Conservation (phyloP, 345 rosid species). For the Cardamine occulta region DNA sequence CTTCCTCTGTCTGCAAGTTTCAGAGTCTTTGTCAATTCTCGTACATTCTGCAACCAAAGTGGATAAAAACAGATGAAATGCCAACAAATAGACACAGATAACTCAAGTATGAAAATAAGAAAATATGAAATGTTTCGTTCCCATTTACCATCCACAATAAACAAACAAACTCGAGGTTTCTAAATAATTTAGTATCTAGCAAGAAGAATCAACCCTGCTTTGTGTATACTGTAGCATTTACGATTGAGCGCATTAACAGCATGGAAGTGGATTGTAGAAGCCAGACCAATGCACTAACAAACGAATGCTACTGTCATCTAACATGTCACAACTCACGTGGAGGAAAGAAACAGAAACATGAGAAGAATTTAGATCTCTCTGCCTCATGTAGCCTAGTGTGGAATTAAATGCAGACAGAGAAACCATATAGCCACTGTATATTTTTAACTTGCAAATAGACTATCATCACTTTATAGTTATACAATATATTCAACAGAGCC, state of each 20-base stretch:
- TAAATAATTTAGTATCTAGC: neutral
- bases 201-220: neutral
- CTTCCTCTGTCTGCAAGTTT: conserved; percentile 32
- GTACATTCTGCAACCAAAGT: conserved; percentile 36
- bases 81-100: neutral
- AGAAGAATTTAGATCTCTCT: neutral
- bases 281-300: conserved; percentile 17
- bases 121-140: neutral
- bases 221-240: neutral
- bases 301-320: neutral
- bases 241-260: neutral
- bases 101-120: neutral
- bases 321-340: neutral
- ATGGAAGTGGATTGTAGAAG: neutral
- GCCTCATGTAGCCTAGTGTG: neutral
- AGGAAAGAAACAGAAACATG: conserved; percentile 17
- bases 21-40: conserved; percentile 43
- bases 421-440: neutral
- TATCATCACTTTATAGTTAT: neutral
- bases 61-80: conserved; percentile 2
- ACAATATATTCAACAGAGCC: neutral
- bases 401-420: conserved; percentile 1
- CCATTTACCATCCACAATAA: neutral
- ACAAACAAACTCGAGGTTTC: conserved; percentile 2
- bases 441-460: neutral